Conservation (phyloP, 441 rosid genomes). For the Adansonia gregorii region DNA sequence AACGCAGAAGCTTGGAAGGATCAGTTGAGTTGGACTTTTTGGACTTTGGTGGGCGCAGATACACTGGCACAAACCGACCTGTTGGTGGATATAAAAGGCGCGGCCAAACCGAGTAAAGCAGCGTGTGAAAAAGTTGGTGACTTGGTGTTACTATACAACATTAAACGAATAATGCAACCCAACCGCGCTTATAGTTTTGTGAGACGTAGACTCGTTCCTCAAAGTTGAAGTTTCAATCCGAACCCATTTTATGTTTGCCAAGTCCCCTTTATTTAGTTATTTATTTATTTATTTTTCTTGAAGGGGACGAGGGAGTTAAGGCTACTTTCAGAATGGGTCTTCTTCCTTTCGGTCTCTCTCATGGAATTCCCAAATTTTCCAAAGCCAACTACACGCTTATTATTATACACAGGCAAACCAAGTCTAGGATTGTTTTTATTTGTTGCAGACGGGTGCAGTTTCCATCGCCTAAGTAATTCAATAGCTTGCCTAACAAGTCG, state of each 20-base stretch:
- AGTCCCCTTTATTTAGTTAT: neutral
- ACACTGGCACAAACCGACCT: neutral
- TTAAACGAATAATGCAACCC: neutral
- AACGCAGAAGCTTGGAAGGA: neutral
- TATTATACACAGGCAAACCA: neutral
- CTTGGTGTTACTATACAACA: neutral
- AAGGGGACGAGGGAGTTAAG: neutral
- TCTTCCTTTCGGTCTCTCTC: neutral
- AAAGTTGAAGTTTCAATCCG: neutral
- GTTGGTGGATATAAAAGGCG: neutral
- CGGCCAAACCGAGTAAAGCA: constrained; percentile 10
- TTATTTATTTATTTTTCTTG: neutral
- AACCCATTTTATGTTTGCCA: neutral
- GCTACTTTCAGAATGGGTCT: neutral
- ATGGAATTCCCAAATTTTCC: neutral
- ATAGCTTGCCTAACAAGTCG: neutral
- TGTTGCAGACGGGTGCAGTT: neutral
- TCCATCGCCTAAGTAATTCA: neutral
- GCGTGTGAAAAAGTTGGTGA: constrained; percentile 10
- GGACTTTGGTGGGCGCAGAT: neutral
- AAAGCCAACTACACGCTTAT: neutral
- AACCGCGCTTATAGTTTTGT: neutral
- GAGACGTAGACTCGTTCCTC: neutral
- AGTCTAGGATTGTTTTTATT: neutral
- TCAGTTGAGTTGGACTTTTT: neutral